A percentile compares a stretch with the other conserved stretches of the same genome.
phyloP scores from a whole-genome alignment of 805 yeast species.

The Lipomyces orientalis region DNA sequence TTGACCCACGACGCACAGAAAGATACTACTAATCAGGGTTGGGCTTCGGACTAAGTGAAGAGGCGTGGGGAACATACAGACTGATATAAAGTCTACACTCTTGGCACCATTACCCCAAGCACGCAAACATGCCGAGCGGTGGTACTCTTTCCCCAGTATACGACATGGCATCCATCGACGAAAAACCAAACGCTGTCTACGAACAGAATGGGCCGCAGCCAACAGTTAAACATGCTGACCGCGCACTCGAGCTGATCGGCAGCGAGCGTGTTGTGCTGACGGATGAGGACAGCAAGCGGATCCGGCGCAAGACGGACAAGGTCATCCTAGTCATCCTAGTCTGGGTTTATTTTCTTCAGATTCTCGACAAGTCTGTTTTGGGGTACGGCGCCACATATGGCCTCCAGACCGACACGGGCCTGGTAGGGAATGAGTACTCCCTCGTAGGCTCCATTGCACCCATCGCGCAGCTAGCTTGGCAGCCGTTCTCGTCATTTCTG shows the following conservation, averaged over 20 bases:
- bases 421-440: slow-evolving; percentile 50
- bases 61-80: background rate
- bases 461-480: slow-evolving; percentile 55
- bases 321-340: slow-evolving; percentile 3
- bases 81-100: background rate
- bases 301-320: slow-evolving; percentile 4
- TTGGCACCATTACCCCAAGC: background rate
- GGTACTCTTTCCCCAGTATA: background rate
- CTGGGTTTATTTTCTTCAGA: slow-evolving; percentile 11
- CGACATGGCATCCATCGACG: slow-evolving; percentile 4
- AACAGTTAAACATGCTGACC: slow-evolving; percentile 2
- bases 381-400: slow-evolving; percentile 39
- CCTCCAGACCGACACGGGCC: slow-evolving; percentile 44
- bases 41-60: background rate
- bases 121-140: background rate
- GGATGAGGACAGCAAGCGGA: slow-evolving; percentile 4
- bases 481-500: slow-evolving; percentile 50
- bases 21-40: too few species aligned
- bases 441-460: slow-evolving; percentile 56
- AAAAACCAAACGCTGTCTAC: background rate
- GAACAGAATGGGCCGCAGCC: slow-evolving; percentile 1
- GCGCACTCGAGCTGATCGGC: background rate
- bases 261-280: slow-evolving; percentile 3
- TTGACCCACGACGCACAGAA: background rate
- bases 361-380: slow-evolving; percentile 4